phyloP scores from a whole-genome alignment of 495 filamentous ascomycete genomes.

The Hamigera avellanea region DNA sequence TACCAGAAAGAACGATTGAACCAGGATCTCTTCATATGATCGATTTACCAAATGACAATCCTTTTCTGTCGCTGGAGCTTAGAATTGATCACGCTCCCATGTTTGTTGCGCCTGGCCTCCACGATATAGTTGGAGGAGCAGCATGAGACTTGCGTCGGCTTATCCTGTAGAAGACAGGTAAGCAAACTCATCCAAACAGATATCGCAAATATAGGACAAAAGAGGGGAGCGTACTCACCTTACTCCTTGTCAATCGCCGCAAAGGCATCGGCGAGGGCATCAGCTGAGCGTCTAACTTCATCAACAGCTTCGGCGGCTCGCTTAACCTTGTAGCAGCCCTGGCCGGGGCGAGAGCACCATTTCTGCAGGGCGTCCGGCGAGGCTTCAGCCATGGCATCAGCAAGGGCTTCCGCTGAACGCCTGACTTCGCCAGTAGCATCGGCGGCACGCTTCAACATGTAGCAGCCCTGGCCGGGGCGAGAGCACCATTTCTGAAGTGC shows the following conservation, averaged over 20 bases:
- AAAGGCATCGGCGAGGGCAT: conserved; percentile 29
- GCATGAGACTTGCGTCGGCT: too few species aligned
- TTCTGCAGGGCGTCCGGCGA: conserved; percentile 17
- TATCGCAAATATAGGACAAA: too few species aligned
- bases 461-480: conserved; percentile 21
- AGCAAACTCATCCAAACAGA: too few species aligned
- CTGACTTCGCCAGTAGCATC: conserved; percentile 26
- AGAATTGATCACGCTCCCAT: too few species aligned
- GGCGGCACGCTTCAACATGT: conserved; percentile 21
- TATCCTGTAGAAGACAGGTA: too few species aligned
- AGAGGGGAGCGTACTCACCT: conserved; percentile 5
- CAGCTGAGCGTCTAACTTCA: conserved; percentile 25
- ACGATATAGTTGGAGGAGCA: too few species aligned
- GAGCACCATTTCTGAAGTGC: conserved; percentile 24
- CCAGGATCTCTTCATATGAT: too few species aligned
- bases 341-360: conserved; percentile 29
- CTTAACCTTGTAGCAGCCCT: conserved; percentile 35
- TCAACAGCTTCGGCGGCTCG: conserved; percentile 29
- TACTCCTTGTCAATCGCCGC: conserved; percentile 24
- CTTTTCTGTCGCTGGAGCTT: too few species aligned
- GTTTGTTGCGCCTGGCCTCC: too few species aligned
- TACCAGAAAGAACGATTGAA: too few species aligned
- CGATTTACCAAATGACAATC: too few species aligned
- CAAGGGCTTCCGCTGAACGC: conserved; percentile 39
- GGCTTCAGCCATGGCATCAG: conserved; percentile 28